phyloP scores from a whole-genome alignment of 345 rosid genomes.

The Corchorus olitorius region DNA sequence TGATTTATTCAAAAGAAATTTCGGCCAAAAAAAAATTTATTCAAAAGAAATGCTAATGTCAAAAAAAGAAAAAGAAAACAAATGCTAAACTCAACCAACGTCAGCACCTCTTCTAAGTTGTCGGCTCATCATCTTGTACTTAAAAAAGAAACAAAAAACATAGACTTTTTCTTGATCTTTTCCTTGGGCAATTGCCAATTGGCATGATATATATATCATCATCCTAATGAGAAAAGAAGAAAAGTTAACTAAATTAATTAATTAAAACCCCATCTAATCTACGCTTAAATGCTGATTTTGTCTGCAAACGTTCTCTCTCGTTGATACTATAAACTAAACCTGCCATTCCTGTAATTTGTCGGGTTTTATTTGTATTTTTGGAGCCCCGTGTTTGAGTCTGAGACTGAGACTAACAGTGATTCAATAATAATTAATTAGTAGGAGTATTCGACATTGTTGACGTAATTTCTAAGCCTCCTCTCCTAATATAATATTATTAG shows the following conservation, averaged over 20 bases:
- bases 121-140: neutral
- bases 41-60: neutral
- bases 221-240: too few species aligned
- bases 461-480: too few species aligned
- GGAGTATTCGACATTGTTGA: too few species aligned
- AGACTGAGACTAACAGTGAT: conserved; percentile 1
- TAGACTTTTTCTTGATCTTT: neutral
- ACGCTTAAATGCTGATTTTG: conserved; percentile 16
- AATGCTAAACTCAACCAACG: neutral
- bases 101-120: conserved; percentile 9
- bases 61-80: neutral
- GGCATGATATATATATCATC: neutral
- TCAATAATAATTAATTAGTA: neutral
- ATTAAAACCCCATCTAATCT: neutral
- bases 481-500: too few species aligned
- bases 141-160: too few species aligned
- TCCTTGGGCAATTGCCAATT: neutral
- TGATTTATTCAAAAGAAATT: neutral
- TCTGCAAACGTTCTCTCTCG: neutral
- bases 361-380: neutral
- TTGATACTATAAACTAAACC: conserved; percentile 21
- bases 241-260: neutral
- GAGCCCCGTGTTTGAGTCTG: conserved; percentile 20
- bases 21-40: too few species aligned
- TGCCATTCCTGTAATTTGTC: conserved; percentile 9